These are phyloP conservation scores for Cajanus cajan DNA, from an alignment of 306 rosid genomes.

Conservation along the genomic window DNA sequence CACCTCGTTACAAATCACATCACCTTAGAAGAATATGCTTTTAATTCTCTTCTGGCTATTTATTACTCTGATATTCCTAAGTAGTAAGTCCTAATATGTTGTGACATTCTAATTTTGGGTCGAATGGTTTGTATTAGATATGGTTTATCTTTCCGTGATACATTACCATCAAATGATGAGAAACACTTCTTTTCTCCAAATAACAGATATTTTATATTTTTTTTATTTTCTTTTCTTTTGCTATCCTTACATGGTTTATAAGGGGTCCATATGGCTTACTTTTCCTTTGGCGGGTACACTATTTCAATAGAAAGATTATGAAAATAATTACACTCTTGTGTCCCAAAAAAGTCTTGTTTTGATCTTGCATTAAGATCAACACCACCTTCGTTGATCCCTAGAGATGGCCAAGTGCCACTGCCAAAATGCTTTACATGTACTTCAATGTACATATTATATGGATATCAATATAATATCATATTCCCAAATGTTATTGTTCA, in stretches of 20 bases:
- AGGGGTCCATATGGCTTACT: slow-evolving; percentile 9
- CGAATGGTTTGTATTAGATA: not conserved
- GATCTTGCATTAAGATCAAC: not conserved
- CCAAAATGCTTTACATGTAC: not conserved
- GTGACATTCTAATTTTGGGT: slow-evolving; percentile 12
- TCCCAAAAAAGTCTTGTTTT: slow-evolving; percentile 3
- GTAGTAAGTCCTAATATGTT: not conserved
- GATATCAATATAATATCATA: not conserved
- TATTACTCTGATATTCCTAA: slow-evolving; percentile 13
- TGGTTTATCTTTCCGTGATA: not conserved
- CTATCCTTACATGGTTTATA: not conserved
- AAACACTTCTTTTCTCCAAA: slow-evolving; percentile 4
- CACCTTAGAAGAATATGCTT: slow-evolving; percentile 38
- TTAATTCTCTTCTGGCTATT: slow-evolving; percentile 7
- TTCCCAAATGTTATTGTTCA: not conserved
- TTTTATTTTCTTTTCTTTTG: not conserved
- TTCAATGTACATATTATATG: slow-evolving; percentile 15
- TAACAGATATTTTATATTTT: not conserved
- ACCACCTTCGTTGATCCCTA: slow-evolving; percentile 37
- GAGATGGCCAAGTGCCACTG: slow-evolving; percentile 2
- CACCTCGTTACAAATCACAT: slow-evolving; percentile 23
- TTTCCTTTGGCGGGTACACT: not conserved
- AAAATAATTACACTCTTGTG: not conserved
- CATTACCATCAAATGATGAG: not conserved
- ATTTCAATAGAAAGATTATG: slow-evolving; percentile 14